Conservation (phyloP, 257 asterid species). For the Galeopsis tetrahit region DNA sequence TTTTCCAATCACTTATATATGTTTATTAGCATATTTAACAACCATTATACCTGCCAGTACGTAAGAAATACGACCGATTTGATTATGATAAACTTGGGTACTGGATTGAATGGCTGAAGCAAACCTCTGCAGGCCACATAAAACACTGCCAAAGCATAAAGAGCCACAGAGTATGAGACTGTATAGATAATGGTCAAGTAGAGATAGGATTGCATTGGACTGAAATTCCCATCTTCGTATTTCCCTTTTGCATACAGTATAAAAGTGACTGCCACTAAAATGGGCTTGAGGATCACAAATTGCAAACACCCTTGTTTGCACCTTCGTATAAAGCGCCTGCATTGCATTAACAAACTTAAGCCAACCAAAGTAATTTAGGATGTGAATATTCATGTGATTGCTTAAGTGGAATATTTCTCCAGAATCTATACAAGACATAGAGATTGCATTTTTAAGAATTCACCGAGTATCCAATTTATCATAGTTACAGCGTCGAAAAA, state of each 20-base stretch:
- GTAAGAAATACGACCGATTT: conserved; percentile 96
- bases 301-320: conserved; percentile 98
- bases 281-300: conserved; percentile 96
- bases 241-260: conserved; percentile 89
- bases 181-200: conserved; percentile 95
- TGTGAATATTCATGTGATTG: conserved; percentile 11
- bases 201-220: conserved; percentile 84
- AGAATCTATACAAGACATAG: conserved; percentile 8
- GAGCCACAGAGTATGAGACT: conserved; percentile 91
- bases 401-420: neutral
- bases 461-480: conserved; percentile 22
- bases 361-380: conserved; percentile 19
- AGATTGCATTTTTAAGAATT: neutral
- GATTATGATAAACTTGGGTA: conserved; percentile 91
- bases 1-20: neutral
- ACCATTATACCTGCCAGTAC: conserved; percentile 86
- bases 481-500: conserved; percentile 13
- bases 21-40: neutral
- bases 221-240: conserved; percentile 92
- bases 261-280: conserved; percentile 74
- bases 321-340: conserved; percentile 97
- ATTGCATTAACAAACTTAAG: conserved; percentile 27
- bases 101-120: conserved; percentile 97
- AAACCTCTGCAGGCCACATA: conserved; percentile 94
- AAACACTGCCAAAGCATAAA: conserved; percentile 89